A percentile compares a stretch with the other conserved stretches of the same genome.
Evolutionary conservation across 306 rosid species (phyloP).

Genomic region (Pterocarpus macrocarpus): DNA sequence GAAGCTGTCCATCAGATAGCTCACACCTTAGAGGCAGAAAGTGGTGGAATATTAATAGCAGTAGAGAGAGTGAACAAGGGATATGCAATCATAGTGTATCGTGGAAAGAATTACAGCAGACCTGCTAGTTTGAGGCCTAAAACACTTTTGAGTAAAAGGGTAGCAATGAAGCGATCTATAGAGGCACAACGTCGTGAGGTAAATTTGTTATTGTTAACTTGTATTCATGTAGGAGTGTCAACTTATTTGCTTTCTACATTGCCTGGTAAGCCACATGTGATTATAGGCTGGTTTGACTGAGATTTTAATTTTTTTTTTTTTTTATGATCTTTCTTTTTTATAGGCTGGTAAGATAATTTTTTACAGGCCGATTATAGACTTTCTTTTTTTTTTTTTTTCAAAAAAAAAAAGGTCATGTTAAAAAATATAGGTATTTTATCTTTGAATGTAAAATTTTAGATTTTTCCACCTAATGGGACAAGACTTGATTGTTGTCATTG

Average conservation of each 20-base stretch:
- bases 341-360: neutral
- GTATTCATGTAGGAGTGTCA: constrained; percentile 13
- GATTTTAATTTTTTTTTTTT: neutral
- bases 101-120: constrained; percentile 90
- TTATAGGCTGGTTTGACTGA: constrained; percentile 19
- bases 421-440: neutral
- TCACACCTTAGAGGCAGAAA: constrained; percentile 83
- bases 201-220: constrained; percentile 40
- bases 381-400: neutral
- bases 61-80: constrained; percentile 86
- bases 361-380: neutral
- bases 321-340: neutral
- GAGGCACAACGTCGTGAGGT: constrained; percentile 94
- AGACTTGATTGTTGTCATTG: too few relatives aligned
- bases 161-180: constrained; percentile 77
- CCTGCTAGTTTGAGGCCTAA: constrained; percentile 88
- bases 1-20: constrained; percentile 71
- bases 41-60: constrained; percentile 91
- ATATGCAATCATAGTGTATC: constrained; percentile 83
- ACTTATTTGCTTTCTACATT: constrained; percentile 44
- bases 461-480: too few relatives aligned
- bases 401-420: neutral
- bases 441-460: constrained; percentile 18
- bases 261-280: constrained; percentile 4
- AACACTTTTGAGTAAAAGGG: constrained; percentile 75